These are phyloP conservation scores for Aspergillus baeticus DNA, from an alignment of 495 filamentous ascomycete genomes.

Conservation along the genomic window DNA sequence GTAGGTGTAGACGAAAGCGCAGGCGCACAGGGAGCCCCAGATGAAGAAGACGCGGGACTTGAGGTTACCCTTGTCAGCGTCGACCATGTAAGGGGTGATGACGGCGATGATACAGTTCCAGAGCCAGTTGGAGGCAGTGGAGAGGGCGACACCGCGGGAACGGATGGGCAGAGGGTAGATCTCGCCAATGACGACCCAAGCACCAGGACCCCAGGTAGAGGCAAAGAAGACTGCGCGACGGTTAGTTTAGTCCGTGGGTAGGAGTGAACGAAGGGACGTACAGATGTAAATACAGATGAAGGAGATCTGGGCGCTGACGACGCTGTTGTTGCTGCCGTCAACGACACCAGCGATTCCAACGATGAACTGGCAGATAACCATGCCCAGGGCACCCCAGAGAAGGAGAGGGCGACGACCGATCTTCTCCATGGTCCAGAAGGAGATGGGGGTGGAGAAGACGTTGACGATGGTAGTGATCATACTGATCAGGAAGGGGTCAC, in stretches of 20 bases:
- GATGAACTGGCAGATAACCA: slow-evolving; percentile 85
- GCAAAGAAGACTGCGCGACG: slow-evolving; percentile 60
- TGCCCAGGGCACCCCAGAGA: slow-evolving; percentile 72
- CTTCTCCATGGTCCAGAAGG: slow-evolving; percentile 80
- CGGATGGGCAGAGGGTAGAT: slow-evolving; percentile 85
- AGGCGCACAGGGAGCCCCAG: slow-evolving; percentile 70
- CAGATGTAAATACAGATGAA: slow-evolving; percentile 74
- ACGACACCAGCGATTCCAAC: slow-evolving; percentile 73
- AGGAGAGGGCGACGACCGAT: slow-evolving; percentile 82
- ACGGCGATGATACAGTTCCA: slow-evolving; percentile 75
- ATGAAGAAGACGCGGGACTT: slow-evolving; percentile 81
- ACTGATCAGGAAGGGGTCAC: slow-evolving; percentile 73
- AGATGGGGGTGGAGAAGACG: slow-evolving; percentile 75
- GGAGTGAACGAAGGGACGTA: neutral
- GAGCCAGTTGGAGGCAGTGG: slow-evolving; percentile 85
- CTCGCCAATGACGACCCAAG: slow-evolving; percentile 85
- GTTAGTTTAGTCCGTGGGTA: neutral
- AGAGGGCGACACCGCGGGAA: slow-evolving; percentile 74
- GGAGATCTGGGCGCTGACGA: slow-evolving; percentile 67
- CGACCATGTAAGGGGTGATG: slow-evolving; percentile 81
- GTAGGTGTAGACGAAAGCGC: slow-evolving; percentile 70
- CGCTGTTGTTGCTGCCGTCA: slow-evolving; percentile 45
- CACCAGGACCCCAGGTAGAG: slow-evolving; percentile 68
- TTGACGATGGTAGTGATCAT: slow-evolving; percentile 85
- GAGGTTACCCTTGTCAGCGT: slow-evolving; percentile 63